These are phyloP conservation scores for Umbelopsis sp. DNA, from an alignment of 371 early-diverging fungal genomes.

Conservation along the genomic window DNA sequence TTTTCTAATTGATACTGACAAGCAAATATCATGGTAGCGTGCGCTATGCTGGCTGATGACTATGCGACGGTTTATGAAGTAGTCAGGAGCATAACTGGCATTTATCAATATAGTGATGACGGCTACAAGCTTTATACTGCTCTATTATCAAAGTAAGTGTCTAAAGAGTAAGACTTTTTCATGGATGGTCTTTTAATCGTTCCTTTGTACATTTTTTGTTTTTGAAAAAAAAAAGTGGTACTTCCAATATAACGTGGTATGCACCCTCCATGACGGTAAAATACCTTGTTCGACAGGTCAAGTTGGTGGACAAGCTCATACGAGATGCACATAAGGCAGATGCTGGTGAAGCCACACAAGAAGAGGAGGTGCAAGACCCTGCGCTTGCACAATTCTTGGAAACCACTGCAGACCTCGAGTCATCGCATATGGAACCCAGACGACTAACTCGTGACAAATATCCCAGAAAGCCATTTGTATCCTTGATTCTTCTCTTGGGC, in stretches of 20 bases:
- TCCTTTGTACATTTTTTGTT: background rate
- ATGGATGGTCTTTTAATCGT: background rate
- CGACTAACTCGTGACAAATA: background rate
- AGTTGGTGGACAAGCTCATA: constrained; percentile 41
- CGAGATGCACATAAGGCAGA: constrained; percentile 8
- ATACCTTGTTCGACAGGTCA: constrained; percentile 52
- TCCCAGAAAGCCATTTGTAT: background rate
- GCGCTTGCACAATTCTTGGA: background rate
- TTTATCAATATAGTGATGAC: constrained; percentile 48
- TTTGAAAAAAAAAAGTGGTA: background rate
- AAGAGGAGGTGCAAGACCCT: background rate
- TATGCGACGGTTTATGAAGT: constrained; percentile 42
- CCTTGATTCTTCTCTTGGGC: constrained; percentile 62
- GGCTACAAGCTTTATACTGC: constrained; percentile 62
- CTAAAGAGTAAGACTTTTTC: background rate
- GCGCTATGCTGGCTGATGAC: constrained; percentile 49
- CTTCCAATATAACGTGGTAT: constrained; percentile 2
- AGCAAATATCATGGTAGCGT: constrained; percentile 34
- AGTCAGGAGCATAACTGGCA: constrained; percentile 51
- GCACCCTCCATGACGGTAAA: constrained; percentile 31
- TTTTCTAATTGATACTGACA: background rate
- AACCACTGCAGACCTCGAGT: background rate
- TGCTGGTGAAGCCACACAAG: background rate
- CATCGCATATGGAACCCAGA: background rate
- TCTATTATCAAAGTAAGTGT: constrained; percentile 41